phyloP scores from a whole-genome alignment of 352 stramenopile genomes.

The Globisporangium spiculum region DNA sequence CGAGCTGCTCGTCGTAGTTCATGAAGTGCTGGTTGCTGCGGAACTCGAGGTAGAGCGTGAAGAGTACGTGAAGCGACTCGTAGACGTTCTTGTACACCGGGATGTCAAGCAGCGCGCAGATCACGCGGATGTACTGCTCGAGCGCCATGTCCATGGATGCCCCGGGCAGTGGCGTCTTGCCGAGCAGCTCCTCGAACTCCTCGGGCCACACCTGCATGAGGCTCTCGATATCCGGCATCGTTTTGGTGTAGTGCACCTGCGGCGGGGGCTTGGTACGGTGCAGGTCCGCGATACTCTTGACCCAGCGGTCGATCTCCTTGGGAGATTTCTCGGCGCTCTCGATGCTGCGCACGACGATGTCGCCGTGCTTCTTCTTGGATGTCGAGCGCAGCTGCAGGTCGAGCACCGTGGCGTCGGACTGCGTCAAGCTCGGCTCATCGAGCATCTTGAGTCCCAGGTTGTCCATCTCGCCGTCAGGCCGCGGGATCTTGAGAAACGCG shows the following conservation, averaged over 20 bases:
- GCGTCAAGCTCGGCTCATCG: conserved; percentile 89
- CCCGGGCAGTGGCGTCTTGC: conserved; percentile 65
- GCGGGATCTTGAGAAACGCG: conserved; percentile 94
- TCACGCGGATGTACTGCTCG: conserved; percentile 91
- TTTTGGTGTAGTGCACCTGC: conserved; percentile 92
- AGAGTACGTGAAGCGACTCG: conserved; percentile 94
- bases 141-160: conserved; percentile 90
- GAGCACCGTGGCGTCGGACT: conserved; percentile 94
- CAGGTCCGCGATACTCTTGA: conserved; percentile 94
- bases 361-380: conserved; percentile 93
- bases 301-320: conserved; percentile 94
- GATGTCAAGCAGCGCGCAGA: conserved; percentile 94
- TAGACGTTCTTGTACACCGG: conserved; percentile 94
- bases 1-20: conserved; percentile 67
- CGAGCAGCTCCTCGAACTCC: conserved; percentile 81
- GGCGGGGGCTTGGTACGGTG: conserved; percentile 91
- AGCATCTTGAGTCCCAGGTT: conserved; percentile 92
- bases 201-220: conserved; percentile 92
- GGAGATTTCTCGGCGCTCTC: conserved; percentile 92
- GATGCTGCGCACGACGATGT: conserved; percentile 92
- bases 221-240: conserved; percentile 94
- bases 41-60: conserved; percentile 93
- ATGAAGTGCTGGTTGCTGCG: conserved; percentile 93
- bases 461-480: conserved; percentile 89
- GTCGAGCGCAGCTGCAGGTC: conserved; percentile 93